Base-by-base conservation (phyloP, 306 rosid species). In the Malus sylvestris region DNA sequence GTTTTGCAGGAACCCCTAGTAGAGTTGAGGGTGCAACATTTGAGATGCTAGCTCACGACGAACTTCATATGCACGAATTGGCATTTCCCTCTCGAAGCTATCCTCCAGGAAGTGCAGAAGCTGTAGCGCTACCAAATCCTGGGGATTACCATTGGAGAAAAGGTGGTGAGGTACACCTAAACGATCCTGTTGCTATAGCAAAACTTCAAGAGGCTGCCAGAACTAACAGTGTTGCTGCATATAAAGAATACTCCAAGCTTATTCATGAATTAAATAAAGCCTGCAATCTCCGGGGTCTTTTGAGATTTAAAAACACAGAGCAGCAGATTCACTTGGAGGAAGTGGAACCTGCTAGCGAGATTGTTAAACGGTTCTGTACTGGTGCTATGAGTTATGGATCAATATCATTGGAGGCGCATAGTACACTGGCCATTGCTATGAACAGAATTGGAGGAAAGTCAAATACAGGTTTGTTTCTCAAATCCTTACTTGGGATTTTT, bases 381-480 rank as follows among this genome's bases (percentile, higher is more conserved):
- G 99, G 99, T 71, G 99, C 99, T 69, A 96, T 96, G 99, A 96
- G 99, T 91, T 96, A 96, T 80, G 99, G 99, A 71, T 96, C 99
- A 18, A 92, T 96, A 81, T 96, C 99, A 9, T 73, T 96, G 88
- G 99, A 96, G 89, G 97, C 99, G 8, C 99, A 96, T 87, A 71
- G 97, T 32, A 75, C 99, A 9, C 83, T 96, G 77, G 99, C 99
- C 69, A 79, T 87, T 57, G 99, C 99, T 63, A 92, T 96, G 99
- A 96, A 96, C 82, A 90, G 44, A 83, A 81, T 96, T 79, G 98
- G 99, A 58, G 99, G 99, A 82, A 96, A 96, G 81, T 96, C 99
- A 16, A 96, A 96, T 79, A 96, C 99, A 90, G 99, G 98, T 95
- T 77, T 65, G 86, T 14, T 18, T 63, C 52, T n/a, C 55, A 19